phyloP scores from a whole-genome alignment of 371 early-diverging fungal genomes.

The Actinomortierella ambigua region DNA sequence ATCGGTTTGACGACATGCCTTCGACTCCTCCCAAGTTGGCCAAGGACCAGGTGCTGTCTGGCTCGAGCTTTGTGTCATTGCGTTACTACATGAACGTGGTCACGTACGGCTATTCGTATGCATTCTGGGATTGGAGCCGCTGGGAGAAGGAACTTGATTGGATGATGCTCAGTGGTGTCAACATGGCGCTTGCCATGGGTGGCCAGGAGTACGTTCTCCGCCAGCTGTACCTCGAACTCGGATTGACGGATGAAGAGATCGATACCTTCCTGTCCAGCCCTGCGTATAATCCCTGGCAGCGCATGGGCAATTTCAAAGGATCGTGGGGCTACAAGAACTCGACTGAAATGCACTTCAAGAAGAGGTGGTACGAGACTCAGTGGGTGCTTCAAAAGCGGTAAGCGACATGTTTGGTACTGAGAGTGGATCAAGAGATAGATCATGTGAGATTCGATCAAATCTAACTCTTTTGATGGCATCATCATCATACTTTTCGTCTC shows the following conservation, averaged over 20 bases:
- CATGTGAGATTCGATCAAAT: neutral
- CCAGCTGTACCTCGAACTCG: conserved; percentile 29
- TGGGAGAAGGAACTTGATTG: conserved; percentile 47
- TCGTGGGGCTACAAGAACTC: conserved; percentile 15
- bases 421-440: neutral
- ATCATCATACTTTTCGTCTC: no score
- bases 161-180: conserved; percentile 45
- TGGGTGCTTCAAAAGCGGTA: conserved; percentile 38
- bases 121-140: conserved; percentile 46
- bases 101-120: conserved; percentile 45
- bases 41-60: neutral
- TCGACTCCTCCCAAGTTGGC: conserved; percentile 17
- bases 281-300: conserved; percentile 40
- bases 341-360: conserved; percentile 22
- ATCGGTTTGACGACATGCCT: conserved; percentile 29
- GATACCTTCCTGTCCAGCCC: conserved; percentile 27
- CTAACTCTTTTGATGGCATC: no score
- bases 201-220: conserved; percentile 45
- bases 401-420: neutral
- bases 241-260: conserved; percentile 18
- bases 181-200: conserved; percentile 39
- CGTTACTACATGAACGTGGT: conserved; percentile 49
- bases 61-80: conserved; percentile 44
- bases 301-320: conserved; percentile 44
- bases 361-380: conserved; percentile 40